A percentile compares a stretch with the other conserved stretches of the same genome.
Conservation (phyloP, 140 eudicot species). For the Oenanthe javanica region DNA sequence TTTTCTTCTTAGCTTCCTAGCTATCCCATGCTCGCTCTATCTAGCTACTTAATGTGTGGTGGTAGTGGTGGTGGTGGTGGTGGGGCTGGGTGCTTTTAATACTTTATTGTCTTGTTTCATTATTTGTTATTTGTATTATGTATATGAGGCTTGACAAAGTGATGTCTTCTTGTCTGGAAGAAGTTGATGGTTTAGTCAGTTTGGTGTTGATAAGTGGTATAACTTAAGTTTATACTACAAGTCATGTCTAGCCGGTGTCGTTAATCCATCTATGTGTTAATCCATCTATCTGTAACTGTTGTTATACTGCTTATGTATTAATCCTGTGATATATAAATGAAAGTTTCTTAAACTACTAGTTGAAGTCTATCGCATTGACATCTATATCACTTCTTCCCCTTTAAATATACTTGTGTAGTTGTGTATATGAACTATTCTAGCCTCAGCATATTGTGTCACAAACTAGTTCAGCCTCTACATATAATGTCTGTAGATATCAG, state of each 20-base stretch:
- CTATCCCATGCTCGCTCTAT: too few relatives aligned
- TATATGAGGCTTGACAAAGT: too few relatives aligned
- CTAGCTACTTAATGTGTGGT: background rate
- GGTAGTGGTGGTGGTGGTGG: background rate
- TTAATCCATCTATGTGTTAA: background rate
- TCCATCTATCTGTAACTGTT: background rate
- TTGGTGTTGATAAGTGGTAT: background rate
- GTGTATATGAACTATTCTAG: too few relatives aligned
- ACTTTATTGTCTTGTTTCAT: background rate
- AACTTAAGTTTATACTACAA: background rate
- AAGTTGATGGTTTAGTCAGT: background rate
- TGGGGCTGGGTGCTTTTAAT: background rate
- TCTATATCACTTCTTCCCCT: background rate
- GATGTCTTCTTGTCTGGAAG: too few relatives aligned
- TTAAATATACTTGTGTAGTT: background rate
- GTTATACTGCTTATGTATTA: background rate
- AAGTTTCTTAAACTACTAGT: background rate
- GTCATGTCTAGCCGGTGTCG: background rate
- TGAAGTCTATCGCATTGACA: background rate
- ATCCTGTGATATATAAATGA: background rate
- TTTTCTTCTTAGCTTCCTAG: too few relatives aligned
- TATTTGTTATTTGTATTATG: background rate
- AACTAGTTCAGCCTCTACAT: too few relatives aligned
- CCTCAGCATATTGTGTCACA: too few relatives aligned
- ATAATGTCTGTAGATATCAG: too few relatives aligned